A percentile compares a stretch with the other conserved stretches of the same genome.
phyloP scores from a whole-genome alignment of 257 asterid species.

The Knoxia roxburghii region DNA sequence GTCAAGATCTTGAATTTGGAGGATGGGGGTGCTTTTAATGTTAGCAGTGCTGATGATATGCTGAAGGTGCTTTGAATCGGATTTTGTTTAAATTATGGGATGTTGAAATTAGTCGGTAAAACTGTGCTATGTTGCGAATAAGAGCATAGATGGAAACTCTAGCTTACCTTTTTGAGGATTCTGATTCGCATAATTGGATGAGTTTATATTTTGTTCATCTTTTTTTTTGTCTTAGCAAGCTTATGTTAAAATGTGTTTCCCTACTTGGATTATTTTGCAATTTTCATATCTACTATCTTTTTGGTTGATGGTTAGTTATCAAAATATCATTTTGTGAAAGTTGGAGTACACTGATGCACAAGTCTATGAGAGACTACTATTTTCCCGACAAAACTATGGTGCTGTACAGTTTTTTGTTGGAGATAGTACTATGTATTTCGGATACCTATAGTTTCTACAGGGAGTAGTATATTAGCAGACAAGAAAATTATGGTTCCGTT shows the following conservation, averaged over 20 bases:
- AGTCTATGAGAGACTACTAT: too few species aligned
- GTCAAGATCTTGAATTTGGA: conserved; percentile 85
- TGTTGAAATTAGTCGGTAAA: not conserved
- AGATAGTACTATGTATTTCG: too few species aligned
- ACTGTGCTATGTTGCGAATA: conserved; percentile 6
- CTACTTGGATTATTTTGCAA: too few species aligned
- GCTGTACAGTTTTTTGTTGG: not conserved
- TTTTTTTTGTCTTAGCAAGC: not conserved
- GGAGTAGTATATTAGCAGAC: too few species aligned
- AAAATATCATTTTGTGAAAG: not conserved
- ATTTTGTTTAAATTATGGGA: conserved; percentile 17
- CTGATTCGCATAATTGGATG: not conserved
- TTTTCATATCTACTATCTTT: not conserved
- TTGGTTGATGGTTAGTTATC: not conserved
- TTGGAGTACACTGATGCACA: too few species aligned
- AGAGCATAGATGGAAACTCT: not conserved
- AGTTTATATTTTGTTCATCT: not conserved
- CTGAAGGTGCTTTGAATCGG: conserved; percentile 50
- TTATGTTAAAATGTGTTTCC: not conserved
- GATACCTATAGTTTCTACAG: too few species aligned
- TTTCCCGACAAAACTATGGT: not conserved
- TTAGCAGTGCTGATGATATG: conserved; percentile 97
- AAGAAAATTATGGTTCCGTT: too few species aligned
- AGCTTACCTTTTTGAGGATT: not conserved
- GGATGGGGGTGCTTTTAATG: conserved; percentile 92